Evolutionary conservation across 225 moss, liverwort and hornwort species (phyloP).

Genomic region (Bryum argenteum): DNA sequence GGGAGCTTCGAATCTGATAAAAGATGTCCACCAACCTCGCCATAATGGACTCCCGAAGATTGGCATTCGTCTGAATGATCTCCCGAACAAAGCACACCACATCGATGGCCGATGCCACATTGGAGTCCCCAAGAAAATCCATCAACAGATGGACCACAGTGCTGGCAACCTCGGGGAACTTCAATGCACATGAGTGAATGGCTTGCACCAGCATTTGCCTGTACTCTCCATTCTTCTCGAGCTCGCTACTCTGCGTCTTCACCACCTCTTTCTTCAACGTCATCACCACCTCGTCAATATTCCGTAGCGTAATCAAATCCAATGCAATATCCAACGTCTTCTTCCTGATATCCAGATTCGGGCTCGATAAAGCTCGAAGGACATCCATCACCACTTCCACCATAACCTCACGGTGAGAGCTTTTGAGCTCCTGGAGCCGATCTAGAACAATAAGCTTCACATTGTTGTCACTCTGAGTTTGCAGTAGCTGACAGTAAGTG

Average conservation of each 20-base stretch:
- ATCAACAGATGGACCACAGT: constrained; percentile 92
- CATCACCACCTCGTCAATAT: constrained; percentile 97
- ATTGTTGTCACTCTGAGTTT: constrained; percentile 95
- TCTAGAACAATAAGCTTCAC: constrained; percentile 96
- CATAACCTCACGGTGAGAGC: constrained; percentile 84
- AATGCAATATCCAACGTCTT: constrained; percentile 95
- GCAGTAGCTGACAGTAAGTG: constrained; percentile 86
- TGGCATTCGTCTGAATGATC: constrained; percentile 91
- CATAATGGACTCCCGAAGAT: constrained; percentile 84
- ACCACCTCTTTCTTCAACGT: constrained; percentile 96
- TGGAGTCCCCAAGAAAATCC: constrained; percentile 93
- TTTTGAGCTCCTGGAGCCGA: constrained; percentile 95
- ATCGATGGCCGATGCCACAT: constrained; percentile 92
- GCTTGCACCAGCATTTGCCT: constrained; percentile 98
- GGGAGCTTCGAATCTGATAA: constrained; percentile 90
- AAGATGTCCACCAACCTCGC: constrained; percentile 82
- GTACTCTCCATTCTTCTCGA: constrained; percentile 98
- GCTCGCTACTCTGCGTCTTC: constrained; percentile 91
- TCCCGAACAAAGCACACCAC: constrained; percentile 96
- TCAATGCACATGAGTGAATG: constrained; percentile 88
- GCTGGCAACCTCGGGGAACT: constrained; percentile 93
- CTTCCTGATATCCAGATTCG: constrained; percentile 95
- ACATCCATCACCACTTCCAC: constrained; percentile 97
- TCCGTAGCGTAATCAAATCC: constrained; percentile 87
- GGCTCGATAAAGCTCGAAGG: constrained; percentile 80